Evolutionary conservation across 805 yeast species (phyloP).

Genomic region (Tetrapisispora iriomotensis): DNA sequence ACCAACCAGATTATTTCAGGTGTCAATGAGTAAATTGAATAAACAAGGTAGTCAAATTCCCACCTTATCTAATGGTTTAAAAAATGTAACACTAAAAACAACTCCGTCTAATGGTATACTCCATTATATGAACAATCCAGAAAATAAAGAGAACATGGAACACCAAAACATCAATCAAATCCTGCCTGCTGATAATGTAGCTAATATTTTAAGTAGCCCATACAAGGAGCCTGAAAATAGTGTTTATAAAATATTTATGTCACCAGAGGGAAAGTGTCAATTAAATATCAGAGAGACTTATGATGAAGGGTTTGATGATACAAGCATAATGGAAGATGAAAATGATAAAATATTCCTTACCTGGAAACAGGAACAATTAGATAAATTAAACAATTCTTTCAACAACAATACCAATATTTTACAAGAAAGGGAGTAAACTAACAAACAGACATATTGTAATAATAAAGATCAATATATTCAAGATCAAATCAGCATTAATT

Average conservation of each 20-base stretch:
- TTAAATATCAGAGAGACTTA: conserved; percentile 17
- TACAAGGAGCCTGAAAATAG: conserved; percentile 23
- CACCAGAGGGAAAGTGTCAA: conserved; percentile 26
- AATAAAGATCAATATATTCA: background rate
- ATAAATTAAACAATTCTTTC: conserved; percentile 13
- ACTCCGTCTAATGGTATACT: background rate
- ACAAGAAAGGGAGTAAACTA: background rate
- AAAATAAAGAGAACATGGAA: background rate
- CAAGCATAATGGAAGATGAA: conserved; percentile 25
- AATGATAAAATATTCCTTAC: conserved; percentile 20
- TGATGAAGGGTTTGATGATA: conserved; percentile 20
- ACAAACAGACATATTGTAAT: conserved; percentile 1
- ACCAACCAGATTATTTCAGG: conserved; percentile 21
- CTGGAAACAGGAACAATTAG: conserved; percentile 27
- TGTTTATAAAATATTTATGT: conserved; percentile 22
- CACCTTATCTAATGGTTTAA: conserved; percentile 2
- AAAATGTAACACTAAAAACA: background rate
- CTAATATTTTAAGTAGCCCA: conserved; percentile 18
- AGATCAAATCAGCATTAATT: background rate
- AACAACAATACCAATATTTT: background rate
- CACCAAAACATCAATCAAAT: background rate
- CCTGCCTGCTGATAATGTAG: background rate
- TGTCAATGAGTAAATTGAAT: conserved; percentile 14
- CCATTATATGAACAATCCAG: background rate
- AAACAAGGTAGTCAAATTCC: conserved; percentile 16